Evolutionary conservation across 352 stramenopile species (phyloP), one percentile per base, ranked within the genome.

Genomic region (Globisporangium camurandrum): DNA sequence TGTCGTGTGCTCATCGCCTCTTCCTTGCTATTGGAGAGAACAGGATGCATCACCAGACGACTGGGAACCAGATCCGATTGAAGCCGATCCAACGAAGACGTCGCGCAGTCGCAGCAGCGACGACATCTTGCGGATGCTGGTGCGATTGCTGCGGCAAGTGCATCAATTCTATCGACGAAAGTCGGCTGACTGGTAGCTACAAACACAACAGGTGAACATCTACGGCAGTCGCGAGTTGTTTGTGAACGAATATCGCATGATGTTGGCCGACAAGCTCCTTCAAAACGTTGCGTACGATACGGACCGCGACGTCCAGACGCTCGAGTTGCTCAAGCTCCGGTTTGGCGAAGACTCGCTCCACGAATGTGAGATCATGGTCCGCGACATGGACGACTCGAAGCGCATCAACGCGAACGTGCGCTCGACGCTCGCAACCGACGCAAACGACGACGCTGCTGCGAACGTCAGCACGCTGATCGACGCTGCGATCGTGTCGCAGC

Each of bases 191-290:
- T 8, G 33, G n/a, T n/a, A n/a, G n/a, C n/a, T n/a, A 20, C 33
- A 12, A 1, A 14, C 8, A 14, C 23, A 4, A 4, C 53, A 88
- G 76, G 76, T 88, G 14, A 97, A 96, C 40, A 99, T 99, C 54
- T 99, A 99, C 66, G 96, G 96, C 37, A 98, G 88, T 58, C 97
- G 97, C 43, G 95, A 98, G 57, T 62, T 99, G 16, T 99, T 99
- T 69, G 94, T 99, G n/a, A 97, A 97, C 68, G 96, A 99, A 68
- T 99, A 99, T 62, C 74, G 95, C 19, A 77, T 98, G 56, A 98
- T 99, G 90, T 70, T 99, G 24, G 95, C 95, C 0, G 95, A 98
- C 61, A 98, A 98, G 56, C 67, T 99, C 19, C 71, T 99, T 14
- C 70, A 85, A 11, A 97, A 97, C 62, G 64, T 95, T 7, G 78